phyloP scores from a whole-genome alignment of 2,329 filamentous ascomycete genomes.

The Aspergillus puulaauensis region DNA sequence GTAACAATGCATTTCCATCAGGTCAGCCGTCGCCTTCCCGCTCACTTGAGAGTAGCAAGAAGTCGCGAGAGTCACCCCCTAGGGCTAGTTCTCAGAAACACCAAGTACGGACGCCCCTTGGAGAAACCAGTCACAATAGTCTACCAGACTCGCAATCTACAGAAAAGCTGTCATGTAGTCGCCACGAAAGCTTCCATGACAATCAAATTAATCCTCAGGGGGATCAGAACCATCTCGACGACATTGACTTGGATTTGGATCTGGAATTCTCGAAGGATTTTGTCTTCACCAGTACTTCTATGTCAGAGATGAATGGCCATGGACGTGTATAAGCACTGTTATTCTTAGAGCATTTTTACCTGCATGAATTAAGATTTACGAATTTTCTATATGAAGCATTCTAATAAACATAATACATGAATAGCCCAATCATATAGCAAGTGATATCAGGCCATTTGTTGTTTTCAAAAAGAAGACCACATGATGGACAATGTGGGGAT shows the following conservation, averaged over 20 bases:
- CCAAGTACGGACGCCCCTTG: slow-evolving; percentile 24
- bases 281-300: slow-evolving; percentile 33
- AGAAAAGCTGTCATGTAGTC: slow-evolving; percentile 12
- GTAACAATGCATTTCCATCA: slow-evolving; percentile 20
- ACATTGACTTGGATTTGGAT: slow-evolving; percentile 33
- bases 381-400: background rate
- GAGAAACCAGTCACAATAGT: slow-evolving; percentile 27
- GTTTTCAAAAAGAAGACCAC: background rate
- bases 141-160: slow-evolving; percentile 22
- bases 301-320: slow-evolving; percentile 24
- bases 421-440: background rate
- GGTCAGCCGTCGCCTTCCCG: slow-evolving; percentile 12
- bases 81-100: slow-evolving; percentile 6
- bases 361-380: background rate
- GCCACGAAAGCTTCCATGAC: slow-evolving; percentile 7
- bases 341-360: background rate
- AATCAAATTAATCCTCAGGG: slow-evolving; percentile 8
- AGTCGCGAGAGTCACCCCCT: slow-evolving; percentile 7
- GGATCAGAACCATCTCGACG: slow-evolving; percentile 26
- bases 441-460: too few relatives aligned
- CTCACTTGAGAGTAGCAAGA: slow-evolving; percentile 5
- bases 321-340: background rate
- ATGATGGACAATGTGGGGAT: too few relatives aligned
- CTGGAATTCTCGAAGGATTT: slow-evolving; percentile 38
- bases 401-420: background rate